Percentiles rank a stretch among this genome's conserved stretches.
Evolutionary conservation across 2,329 filamentous ascomycete species (phyloP).

Genomic region (Salinomyces thailandicus): DNA sequence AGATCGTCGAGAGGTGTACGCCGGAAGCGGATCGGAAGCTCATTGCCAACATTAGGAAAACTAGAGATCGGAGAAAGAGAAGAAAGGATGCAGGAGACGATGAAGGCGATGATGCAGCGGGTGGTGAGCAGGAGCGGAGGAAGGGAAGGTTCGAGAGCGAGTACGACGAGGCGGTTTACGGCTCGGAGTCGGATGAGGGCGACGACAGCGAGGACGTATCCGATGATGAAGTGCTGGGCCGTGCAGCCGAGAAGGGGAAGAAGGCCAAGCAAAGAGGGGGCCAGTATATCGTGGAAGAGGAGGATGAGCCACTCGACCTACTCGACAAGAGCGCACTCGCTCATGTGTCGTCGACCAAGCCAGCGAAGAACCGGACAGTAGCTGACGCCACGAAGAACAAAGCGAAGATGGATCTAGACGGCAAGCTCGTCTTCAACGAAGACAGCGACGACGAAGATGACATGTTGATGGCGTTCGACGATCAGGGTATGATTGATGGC

Average conservation of each 20-base stretch:
- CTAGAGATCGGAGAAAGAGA: constrained; percentile 79
- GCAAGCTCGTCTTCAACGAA: constrained; percentile 65
- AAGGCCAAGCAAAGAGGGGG: constrained; percentile 47
- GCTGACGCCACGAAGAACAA: constrained; percentile 42
- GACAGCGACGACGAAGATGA: constrained; percentile 28
- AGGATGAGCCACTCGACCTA: constrained; percentile 88
- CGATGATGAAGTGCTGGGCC: constrained; percentile 46
- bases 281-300: constrained; percentile 86
- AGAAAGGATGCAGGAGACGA: constrained; percentile 62
- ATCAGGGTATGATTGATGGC: constrained; percentile 31
- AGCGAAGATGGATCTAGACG: constrained; percentile 63
- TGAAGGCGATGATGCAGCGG: constrained; percentile 41
- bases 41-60: constrained; percentile 89
- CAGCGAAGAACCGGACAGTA: constrained; percentile 46
- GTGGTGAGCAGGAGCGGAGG: constrained; percentile 25
- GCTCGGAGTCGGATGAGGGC: constrained; percentile 34
- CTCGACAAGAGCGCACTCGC: constrained; percentile 81
- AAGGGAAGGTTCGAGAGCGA: constrained; percentile 73
- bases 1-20: constrained; percentile 66
- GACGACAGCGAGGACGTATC: constrained; percentile 51
- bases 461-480: constrained; percentile 50
- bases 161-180: constrained; percentile 93
- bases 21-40: constrained; percentile 83
- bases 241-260: constrained; percentile 40
- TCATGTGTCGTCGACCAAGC: constrained; percentile 87